Evolutionary conservation across 495 filamentous ascomycete species (phyloP).

Genomic region (Chlorociboria aeruginascens): DNA sequence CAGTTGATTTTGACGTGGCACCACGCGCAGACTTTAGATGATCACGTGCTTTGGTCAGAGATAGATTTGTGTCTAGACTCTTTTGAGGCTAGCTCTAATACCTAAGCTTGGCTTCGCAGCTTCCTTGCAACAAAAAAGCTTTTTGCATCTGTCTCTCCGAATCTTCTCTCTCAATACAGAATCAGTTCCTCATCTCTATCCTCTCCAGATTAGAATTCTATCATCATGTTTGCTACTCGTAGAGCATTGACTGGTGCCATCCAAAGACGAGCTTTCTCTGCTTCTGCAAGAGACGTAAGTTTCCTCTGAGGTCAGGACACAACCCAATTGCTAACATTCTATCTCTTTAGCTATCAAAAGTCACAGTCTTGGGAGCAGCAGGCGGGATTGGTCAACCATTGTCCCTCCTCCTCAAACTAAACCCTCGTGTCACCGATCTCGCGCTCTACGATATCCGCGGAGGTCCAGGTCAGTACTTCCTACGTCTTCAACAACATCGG

Average conservation of each 20-base stretch:
- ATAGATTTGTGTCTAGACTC: too few species aligned
- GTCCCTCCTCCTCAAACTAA: constrained; percentile 95
- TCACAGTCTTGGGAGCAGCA: constrained; percentile 87
- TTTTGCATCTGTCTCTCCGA: background rate
- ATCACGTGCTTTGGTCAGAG: too few species aligned
- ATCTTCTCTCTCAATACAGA: background rate
- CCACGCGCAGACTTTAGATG: too few species aligned
- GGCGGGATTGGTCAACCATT: constrained; percentile 98
- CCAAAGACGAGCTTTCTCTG: constrained; percentile 91
- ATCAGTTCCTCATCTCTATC: constrained; percentile 1
- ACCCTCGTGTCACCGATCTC: constrained; percentile 71
- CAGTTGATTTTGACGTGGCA: too few species aligned
- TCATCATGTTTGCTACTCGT: constrained; percentile 68
- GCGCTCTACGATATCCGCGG: constrained; percentile 95
- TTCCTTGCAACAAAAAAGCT: background rate
- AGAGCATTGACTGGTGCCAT: constrained; percentile 49
- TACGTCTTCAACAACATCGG: constrained; percentile 3
- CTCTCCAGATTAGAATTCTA: constrained; percentile 4
- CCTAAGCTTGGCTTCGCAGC: background rate
- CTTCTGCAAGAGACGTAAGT: constrained; percentile 76
- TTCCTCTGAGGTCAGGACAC: background rate
- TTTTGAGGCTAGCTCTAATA: too few species aligned
- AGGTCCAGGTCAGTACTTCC: constrained; percentile 60
- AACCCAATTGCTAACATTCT: constrained; percentile 23
- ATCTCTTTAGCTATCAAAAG: constrained; percentile 71